A percentile compares a stretch with the other conserved stretches of the same genome.
These are phyloP conservation scores for Schizochytrium sp. DNA, from an alignment of 108 stramenopile genomes.

Conservation along the genomic window DNA sequence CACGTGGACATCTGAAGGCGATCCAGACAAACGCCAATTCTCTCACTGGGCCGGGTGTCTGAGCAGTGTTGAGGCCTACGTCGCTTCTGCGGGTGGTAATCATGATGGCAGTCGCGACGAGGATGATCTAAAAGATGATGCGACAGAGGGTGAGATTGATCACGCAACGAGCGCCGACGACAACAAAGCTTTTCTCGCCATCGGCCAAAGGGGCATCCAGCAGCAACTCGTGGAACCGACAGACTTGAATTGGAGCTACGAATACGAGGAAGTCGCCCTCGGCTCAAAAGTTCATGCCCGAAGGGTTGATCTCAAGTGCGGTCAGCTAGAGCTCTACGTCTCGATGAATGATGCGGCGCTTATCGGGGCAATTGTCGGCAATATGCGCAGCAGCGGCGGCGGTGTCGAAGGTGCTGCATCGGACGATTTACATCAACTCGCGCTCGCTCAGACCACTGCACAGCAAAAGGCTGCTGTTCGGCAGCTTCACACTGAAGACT, in stretches of 20 bases:
- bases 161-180: too few relatives aligned
- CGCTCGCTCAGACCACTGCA: neutral
- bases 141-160: too few relatives aligned
- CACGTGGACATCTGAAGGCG: neutral
- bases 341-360: neutral
- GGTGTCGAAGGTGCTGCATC: neutral
- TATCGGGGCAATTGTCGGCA: neutral
- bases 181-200: too few relatives aligned
- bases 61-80: neutral
- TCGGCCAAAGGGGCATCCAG: neutral
- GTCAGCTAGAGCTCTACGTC: neutral
- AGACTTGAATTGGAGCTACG: neutral
- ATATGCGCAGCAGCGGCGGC: neutral
- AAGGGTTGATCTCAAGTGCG: neutral
- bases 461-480: neutral
- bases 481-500: neutral
- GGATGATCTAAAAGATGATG: neutral
- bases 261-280: neutral
- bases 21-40: neutral
- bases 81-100: neutral
- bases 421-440: neutral
- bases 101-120: neutral
- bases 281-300: neutral
- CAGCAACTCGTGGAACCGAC: constrained; percentile 1
- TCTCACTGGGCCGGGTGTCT: neutral